Evolutionary conservation across 139 green algal genomes (phyloP).

Genomic region (Penium margaritaceum): DNA sequence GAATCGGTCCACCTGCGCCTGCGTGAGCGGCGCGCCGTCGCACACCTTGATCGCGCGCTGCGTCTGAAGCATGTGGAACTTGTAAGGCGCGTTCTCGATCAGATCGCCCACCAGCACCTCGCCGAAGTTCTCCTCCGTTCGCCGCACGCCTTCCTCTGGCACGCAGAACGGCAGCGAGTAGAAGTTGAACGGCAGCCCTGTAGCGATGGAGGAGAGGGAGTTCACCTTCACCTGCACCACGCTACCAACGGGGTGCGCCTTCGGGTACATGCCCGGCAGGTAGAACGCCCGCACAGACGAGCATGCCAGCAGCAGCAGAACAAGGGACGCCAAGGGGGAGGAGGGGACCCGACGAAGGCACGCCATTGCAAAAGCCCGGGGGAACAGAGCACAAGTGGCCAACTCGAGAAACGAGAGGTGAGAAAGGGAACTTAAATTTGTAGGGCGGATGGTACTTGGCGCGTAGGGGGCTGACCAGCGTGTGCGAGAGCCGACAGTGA

Average conservation of each 20-base stretch:
- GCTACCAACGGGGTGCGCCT: not conserved
- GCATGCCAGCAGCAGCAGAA: too few relatives aligned
- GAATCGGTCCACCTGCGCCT: constrained; percentile 43
- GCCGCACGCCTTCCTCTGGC: constrained; percentile 68
- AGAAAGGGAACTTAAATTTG: too few relatives aligned
- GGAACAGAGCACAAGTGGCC: too few relatives aligned
- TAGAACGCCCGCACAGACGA: too few relatives aligned
- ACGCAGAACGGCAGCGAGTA: constrained; percentile 90
- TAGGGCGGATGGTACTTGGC: too few relatives aligned
- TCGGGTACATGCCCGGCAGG: constrained; percentile 22
- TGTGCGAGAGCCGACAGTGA: too few relatives aligned
- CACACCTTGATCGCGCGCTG: constrained; percentile 31
- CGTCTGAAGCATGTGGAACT: constrained; percentile 69
- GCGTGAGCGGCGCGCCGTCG: constrained; percentile 17
- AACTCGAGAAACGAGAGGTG: too few relatives aligned
- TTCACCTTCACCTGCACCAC: constrained; percentile 58
- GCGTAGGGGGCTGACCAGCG: too few relatives aligned
- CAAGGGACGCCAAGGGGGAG: too few relatives aligned
- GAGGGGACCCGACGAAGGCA: too few relatives aligned
- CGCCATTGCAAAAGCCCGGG: too few relatives aligned
- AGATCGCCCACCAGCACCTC: constrained; percentile 80
- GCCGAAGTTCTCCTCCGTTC: constrained; percentile 74
- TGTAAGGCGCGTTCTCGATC: constrained; percentile 85
- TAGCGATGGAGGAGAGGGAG: constrained; percentile 78
- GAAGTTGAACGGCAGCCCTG: constrained; percentile 86